Conservation (phyloP, 768 basidiomycete genomes). For the Cantharellus anzutake region DNA sequence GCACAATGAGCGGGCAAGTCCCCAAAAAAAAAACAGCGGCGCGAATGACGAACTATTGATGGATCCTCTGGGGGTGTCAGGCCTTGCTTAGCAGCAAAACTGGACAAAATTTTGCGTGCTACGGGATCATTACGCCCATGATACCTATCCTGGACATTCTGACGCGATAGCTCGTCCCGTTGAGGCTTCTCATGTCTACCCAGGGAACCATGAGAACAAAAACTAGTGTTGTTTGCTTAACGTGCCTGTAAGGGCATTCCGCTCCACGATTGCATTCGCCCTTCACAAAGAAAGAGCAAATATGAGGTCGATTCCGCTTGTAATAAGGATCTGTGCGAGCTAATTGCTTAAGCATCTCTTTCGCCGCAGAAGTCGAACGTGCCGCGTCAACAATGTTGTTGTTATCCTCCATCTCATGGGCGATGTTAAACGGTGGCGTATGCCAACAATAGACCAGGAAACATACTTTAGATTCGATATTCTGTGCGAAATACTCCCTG, state of each 20-base stretch:
- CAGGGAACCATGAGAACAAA: neutral
- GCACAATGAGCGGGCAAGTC: neutral
- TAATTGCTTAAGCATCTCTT: slow-evolving; percentile 91
- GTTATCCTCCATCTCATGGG: slow-evolving; percentile 42
- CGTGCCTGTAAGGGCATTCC: slow-evolving; percentile 75
- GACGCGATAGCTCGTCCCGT: slow-evolving; percentile 67
- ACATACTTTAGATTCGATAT: slow-evolving; percentile 66
- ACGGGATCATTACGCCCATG: slow-evolving; percentile 89
- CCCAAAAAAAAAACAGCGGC: slow-evolving; percentile 2
- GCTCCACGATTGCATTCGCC: slow-evolving; percentile 82
- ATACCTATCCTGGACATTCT: slow-evolving; percentile 89
- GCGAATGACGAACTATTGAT: slow-evolving; percentile 43
- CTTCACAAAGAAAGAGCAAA: slow-evolving; percentile 92
- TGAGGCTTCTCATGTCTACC: slow-evolving; percentile 72
- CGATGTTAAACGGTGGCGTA: neutral
- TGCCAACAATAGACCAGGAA: neutral
- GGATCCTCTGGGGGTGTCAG: slow-evolving; percentile 79
- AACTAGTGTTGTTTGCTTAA: neutral
- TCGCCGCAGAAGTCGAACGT: slow-evolving; percentile 57
- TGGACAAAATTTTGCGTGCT: slow-evolving; percentile 68
- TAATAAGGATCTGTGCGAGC: slow-evolving; percentile 95
- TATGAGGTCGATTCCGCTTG: slow-evolving; percentile 84
- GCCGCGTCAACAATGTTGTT: slow-evolving; percentile 42
- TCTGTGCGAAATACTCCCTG: slow-evolving; percentile 85
- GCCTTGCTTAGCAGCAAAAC: slow-evolving; percentile 65